These are phyloP conservation scores for Bullera alba DNA, from an alignment of 768 basidiomycete species.

Conservation along the genomic window DNA sequence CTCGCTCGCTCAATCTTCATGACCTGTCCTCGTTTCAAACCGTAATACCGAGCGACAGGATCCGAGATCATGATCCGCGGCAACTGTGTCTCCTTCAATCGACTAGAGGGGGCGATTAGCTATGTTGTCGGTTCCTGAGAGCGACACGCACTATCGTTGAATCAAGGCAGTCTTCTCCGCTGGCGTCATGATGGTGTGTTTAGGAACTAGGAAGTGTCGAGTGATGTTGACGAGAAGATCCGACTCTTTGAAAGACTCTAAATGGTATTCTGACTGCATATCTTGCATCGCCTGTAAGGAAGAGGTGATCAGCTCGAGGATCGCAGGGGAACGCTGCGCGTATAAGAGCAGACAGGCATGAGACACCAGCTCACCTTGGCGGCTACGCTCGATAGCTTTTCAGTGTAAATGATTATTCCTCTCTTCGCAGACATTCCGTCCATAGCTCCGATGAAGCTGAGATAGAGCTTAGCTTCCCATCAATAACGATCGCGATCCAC, in stretches of 20 bases:
- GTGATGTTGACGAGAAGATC: conserved; percentile 97
- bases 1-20: conserved; percentile 96
- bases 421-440: conserved; percentile 84
- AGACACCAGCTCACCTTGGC: conserved; percentile 60
- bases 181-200: conserved; percentile 74
- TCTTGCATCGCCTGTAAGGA: conserved; percentile 72
- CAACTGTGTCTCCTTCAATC: conserved; percentile 93
- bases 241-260: conserved; percentile 95
- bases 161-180: conserved; percentile 82
- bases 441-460: conserved; percentile 76
- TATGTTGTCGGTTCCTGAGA: neutral
- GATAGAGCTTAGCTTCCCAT: neutral
- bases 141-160: conserved; percentile 75
- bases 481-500: conserved; percentile 39
- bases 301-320: conserved; percentile 4
- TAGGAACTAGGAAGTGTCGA: conserved; percentile 88
- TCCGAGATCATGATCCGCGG: conserved; percentile 94
- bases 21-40: conserved; percentile 86
- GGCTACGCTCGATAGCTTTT: conserved; percentile 93
- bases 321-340: neutral
- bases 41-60: conserved; percentile 98
- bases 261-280: conserved; percentile 73
- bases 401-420: conserved; percentile 91
- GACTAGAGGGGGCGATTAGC: conserved; percentile 55
- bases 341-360: conserved; percentile 13